Conservation (phyloP, 495 filamentous ascomycete genomes). For the Parathielavia appendiculata region DNA sequence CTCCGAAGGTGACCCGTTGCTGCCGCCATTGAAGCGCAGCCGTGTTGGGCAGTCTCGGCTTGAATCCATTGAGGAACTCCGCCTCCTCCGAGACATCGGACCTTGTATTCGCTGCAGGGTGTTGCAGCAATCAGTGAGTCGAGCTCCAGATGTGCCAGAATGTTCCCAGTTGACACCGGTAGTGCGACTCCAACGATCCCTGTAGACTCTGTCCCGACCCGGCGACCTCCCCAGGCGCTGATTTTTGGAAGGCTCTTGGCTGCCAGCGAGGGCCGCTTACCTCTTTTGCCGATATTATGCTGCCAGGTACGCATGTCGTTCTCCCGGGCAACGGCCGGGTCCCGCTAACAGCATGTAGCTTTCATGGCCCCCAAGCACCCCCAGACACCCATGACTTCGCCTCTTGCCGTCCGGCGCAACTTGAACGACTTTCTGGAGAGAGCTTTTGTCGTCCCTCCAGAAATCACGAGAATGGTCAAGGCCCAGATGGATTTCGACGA, state of each 20-base stretch:
- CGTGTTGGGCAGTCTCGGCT: slow-evolving; percentile 44
- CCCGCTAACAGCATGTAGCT: slow-evolving; percentile 23
- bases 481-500: slow-evolving; percentile 44
- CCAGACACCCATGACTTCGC: slow-evolving; percentile 47
- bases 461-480: slow-evolving; percentile 39
- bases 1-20: slow-evolving; percentile 46
- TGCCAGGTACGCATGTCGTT: slow-evolving; percentile 36
- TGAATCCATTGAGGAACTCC: slow-evolving; percentile 48
- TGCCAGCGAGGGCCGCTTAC: slow-evolving; percentile 43
- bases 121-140: slow-evolving; percentile 37
- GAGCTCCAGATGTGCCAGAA: neutral
- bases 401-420: slow-evolving; percentile 43
- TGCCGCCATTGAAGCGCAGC: slow-evolving; percentile 46
- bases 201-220: slow-evolving; percentile 40
- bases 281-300: slow-evolving; percentile 41
- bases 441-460: slow-evolving; percentile 36
- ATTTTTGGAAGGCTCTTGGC: slow-evolving; percentile 44
- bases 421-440: slow-evolving; percentile 49
- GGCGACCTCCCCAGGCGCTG: slow-evolving; percentile 31
- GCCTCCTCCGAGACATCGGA: slow-evolving; percentile 40
- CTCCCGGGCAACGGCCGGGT: slow-evolving; percentile 6
- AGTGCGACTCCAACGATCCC: slow-evolving; percentile 47
- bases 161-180: slow-evolving; percentile 12
- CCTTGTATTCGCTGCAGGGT: slow-evolving; percentile 45
- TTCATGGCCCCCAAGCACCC: slow-evolving; percentile 42